Base-by-base conservation (phyloP, 768 basidiomycete genomes). In the Mycena filopes region DNA sequence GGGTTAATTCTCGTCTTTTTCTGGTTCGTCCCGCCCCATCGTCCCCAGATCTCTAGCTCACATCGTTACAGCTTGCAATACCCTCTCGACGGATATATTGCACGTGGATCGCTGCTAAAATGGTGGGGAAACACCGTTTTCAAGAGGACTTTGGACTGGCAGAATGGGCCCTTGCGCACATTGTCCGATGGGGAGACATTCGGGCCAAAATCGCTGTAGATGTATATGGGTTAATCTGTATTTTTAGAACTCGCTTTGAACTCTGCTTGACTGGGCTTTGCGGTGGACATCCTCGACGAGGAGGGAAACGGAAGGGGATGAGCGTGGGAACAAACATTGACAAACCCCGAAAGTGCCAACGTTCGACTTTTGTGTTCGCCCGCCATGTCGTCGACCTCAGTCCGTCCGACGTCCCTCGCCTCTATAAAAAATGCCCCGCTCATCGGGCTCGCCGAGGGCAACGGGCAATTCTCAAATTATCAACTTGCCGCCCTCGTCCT, bases 361-460 rank as follows among this genome's bases (percentile, higher is more conserved):
- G 59, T 66, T 60, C 65, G 59, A 66, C 55, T 61, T 50, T 33
- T 43, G 43, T 38, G 23, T 13, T 3, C 23, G 15, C 23, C 43
- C 48, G 21, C n/a, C 65, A 66, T 66, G 65, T 66, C 65, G 33
- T 61, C 65, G 49, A 50, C 59, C 15, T 57, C 65, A 1, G 65
- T 66, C 36, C 60, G 60, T 48, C 55, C 56, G 65, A 94, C 94
- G n/a, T 82, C 80, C 73, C 87, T 84, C 38, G 89, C 90, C 28
- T 87, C 92, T 62, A 94, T 96, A 38, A 91, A 93, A 77, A 96
- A 96, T 70, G 91, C 94, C 8, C 94, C 94, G 18, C 79, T 93
- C 67, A 80, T 90, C 46, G 92, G 92, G 63, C 88, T 95, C 55
- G 92, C 87, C 2, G 94, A 96, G 79, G 95, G 95, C 49, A 95